phyloP scores from a whole-genome alignment of 2,329 filamentous ascomycete genomes.

The Diaporthe eres region DNA sequence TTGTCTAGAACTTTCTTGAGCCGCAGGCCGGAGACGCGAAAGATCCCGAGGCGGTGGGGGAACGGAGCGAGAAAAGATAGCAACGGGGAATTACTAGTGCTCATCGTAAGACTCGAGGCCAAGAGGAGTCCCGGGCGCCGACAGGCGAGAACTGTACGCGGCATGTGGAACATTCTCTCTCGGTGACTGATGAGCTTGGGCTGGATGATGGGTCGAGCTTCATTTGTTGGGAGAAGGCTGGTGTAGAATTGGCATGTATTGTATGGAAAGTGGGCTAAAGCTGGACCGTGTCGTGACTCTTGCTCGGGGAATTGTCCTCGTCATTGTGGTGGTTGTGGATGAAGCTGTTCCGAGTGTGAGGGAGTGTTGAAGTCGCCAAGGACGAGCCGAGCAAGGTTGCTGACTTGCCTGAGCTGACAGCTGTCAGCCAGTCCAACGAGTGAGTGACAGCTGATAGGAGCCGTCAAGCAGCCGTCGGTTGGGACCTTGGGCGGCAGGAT shows the following conservation, averaged over 20 bases:
- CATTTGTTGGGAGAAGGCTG: not conserved
- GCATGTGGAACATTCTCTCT: not conserved
- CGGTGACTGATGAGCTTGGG: not conserved
- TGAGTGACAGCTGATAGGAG: not conserved
- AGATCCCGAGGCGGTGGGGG: not conserved
- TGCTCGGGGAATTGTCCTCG: not conserved
- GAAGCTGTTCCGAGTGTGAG: not conserved
- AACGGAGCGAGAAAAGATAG: not conserved
- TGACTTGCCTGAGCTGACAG: not conserved
- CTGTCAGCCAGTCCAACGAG: not conserved
- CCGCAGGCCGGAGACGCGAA: not conserved
- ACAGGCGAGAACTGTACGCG: not conserved
- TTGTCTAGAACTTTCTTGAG: constrained; percentile 14
- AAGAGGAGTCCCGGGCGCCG: constrained; percentile 4
- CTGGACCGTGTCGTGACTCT: not conserved
- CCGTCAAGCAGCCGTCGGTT: not conserved
- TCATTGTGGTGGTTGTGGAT: not conserved
- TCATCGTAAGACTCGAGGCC: not conserved
- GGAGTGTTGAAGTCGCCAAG: not conserved
- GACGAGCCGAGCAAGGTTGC: not conserved
- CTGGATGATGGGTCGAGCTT: not conserved
- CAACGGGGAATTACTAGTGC: not conserved
- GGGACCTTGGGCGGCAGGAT: not conserved
- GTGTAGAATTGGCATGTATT: not conserved
- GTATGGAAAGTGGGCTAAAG: not conserved